These are phyloP conservation scores for Calonectria fujianensis DNA, from an alignment of 2,329 filamentous ascomycete genomes.

Conservation along the genomic window DNA sequence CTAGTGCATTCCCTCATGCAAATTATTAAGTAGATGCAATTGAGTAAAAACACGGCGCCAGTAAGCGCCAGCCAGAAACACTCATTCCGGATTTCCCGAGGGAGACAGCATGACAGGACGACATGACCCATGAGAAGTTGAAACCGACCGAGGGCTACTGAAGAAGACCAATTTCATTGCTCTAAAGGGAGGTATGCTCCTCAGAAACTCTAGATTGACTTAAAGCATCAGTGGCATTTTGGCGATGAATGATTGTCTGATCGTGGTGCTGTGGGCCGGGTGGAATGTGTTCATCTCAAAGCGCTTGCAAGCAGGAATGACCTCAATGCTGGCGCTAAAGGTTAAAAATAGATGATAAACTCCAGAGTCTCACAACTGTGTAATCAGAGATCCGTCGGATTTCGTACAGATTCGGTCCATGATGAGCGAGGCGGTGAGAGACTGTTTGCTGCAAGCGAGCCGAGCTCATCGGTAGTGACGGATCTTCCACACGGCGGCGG, in stretches of 20 bases:
- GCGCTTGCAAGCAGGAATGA: neutral
- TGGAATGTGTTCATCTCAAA: neutral
- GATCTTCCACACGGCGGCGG: neutral
- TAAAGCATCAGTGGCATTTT: neutral
- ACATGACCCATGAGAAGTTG: neutral
- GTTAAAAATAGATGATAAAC: slow-evolving; percentile 1
- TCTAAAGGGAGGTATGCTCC: neutral
- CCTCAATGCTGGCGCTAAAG: neutral
- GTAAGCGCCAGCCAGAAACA: neutral
- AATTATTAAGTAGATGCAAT: neutral
- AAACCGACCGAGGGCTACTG: neutral
- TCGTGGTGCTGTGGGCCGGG: neutral
- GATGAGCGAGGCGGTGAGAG: slow-evolving; percentile 2
- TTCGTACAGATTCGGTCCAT: neutral
- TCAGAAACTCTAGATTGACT: neutral
- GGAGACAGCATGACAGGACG: neutral
- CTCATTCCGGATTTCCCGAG: neutral
- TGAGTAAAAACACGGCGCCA: neutral
- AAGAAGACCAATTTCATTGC: neutral
- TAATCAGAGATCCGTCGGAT: neutral
- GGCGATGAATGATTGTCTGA: neutral
- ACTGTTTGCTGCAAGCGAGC: neutral
- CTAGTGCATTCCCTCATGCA: neutral
- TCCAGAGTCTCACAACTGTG: no score
- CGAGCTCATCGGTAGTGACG: neutral